Evolutionary conservation across 2,329 filamentous ascomycete genomes (phyloP), one percentile per base, ranked within the genome.

Genomic region (Sporothrix protearum): DNA sequence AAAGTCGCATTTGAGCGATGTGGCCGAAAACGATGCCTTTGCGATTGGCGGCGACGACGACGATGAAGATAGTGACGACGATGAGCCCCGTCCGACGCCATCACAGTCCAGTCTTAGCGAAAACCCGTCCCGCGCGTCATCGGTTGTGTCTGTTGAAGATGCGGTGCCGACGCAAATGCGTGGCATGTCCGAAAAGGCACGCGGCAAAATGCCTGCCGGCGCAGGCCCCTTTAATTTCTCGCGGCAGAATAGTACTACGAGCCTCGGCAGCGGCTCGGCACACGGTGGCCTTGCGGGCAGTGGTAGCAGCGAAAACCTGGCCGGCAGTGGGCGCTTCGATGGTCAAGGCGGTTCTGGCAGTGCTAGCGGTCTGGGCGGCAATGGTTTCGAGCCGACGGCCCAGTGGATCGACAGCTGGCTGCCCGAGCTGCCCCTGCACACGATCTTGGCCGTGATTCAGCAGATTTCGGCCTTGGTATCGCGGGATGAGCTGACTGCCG

Each of bases 101-200:
- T 84, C 86, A 3, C 84, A 86, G 42, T 89, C 88, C 10, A 91
- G 89, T 0, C 70, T 55, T 12, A 89, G 89, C 80, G 83, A 91
- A 79, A 82, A 86, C 73, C 81, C 89, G 76, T 85, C 87, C 73
- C 86, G 89, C 49, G 87, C 91, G 28, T 90, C 92, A 3, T 95
- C 92, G 0, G 84, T 91, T 25, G 88, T 88, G 0, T 88, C 88
- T 51, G 82, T 87, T 0, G 93, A 96, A 72, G 94, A 96, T 73
- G 91, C 91, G 3, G 88, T 97, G 10, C 94, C 93, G 16, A 85
- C 89, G 25, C 94, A 97, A 78, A 80, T 97, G 39, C 88, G 93
- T 71, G 94, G 94, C 70, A 97, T 98, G 92, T 97, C 95, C 25
- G 96, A 98, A 80, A 99, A 98, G 80, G 96, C 96, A 19, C 86